A percentile compares a stretch with the other conserved stretches of the same genome.
These are phyloP conservation scores for Eucalyptus cloeziana DNA, from an alignment of 345 rosid species.

Conservation along the genomic window DNA sequence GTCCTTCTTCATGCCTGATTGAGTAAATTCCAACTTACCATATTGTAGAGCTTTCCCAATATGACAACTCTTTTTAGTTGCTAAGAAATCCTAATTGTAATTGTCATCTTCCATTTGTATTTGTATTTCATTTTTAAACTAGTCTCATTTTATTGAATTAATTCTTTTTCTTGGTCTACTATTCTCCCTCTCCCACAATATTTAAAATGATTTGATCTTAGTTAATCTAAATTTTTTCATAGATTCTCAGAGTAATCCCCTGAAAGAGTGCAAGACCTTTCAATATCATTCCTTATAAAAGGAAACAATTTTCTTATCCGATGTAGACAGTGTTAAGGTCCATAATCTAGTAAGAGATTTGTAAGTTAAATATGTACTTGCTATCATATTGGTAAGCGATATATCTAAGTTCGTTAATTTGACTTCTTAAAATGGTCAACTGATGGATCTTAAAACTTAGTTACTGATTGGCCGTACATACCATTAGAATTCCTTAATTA, in stretches of 20 bases:
- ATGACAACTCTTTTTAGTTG: neutral
- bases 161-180: neutral
- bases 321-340: neutral
- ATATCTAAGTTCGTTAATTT: neutral
- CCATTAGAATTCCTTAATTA: neutral
- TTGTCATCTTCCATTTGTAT: neutral
- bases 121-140: neutral
- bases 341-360: neutral
- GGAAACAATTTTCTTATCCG: neutral
- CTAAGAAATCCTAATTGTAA: neutral
- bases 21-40: neutral
- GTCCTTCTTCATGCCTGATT: neutral
- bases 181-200: neutral
- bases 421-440: neutral
- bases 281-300: neutral
- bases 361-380: neutral
- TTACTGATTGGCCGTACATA: fast-evolving
- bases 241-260: neutral
- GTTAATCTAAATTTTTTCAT: neutral
- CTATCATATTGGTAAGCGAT: neutral
- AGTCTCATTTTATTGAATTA: neutral
- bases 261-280: neutral
- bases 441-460: neutral
- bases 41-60: neutral
- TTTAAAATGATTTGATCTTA: neutral